phyloP scores from a whole-genome alignment of 257 asterid genomes.

The Rubia yunnanensis region DNA sequence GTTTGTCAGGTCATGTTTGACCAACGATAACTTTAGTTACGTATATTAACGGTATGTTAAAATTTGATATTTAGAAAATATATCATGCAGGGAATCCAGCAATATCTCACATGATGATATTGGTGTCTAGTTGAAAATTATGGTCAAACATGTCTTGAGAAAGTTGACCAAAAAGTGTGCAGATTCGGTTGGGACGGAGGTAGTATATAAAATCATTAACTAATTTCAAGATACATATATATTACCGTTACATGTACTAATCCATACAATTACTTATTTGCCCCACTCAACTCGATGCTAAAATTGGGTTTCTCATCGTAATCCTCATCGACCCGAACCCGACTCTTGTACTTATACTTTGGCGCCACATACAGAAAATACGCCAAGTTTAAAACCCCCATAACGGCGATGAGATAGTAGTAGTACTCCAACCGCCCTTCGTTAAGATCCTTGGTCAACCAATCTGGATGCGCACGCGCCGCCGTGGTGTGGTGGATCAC shows the following conservation, averaged over 20 bases:
- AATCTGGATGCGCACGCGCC: constrained; percentile 44
- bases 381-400: constrained; percentile 53
- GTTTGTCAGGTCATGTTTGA: too few species aligned
- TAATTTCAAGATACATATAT: background rate
- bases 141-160: too few species aligned
- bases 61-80: too few species aligned
- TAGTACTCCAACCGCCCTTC: constrained; percentile 51
- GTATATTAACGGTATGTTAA: too few species aligned
- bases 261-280: background rate
- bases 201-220: too few species aligned
- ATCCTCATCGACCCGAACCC: constrained; percentile 21
- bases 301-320: constrained; percentile 14
- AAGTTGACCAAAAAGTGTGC: too few species aligned
- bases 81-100: too few species aligned
- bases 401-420: constrained; percentile 51
- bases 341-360: constrained; percentile 53
- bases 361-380: constrained; percentile 53
- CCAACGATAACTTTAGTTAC: too few species aligned
- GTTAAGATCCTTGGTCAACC: constrained; percentile 67
- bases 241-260: background rate
- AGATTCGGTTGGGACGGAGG: too few species aligned
- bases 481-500: constrained; percentile 56
- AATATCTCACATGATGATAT: too few species aligned
- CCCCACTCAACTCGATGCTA: constrained; percentile 38
- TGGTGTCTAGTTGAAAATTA: too few species aligned